These are phyloP conservation scores for Urochloa ruziziensis DNA, from an alignment of 176 grass and related monocot genomes.

Conservation along the genomic window DNA sequence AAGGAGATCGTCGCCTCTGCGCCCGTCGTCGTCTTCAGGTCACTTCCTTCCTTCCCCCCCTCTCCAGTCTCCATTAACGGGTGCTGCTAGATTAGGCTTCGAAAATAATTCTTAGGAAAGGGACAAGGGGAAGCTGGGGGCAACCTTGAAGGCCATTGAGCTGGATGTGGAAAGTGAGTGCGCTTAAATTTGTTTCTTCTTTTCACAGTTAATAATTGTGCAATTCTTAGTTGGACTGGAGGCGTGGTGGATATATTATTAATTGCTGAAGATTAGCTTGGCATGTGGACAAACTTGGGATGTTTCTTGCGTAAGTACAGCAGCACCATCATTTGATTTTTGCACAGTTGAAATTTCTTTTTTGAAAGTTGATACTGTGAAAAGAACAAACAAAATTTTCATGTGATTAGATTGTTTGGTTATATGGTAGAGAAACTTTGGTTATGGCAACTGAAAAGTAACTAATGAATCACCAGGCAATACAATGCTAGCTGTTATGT, in stretches of 20 bases:
- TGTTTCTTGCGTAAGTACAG: not conserved
- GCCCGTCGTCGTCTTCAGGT: slow-evolving; percentile 84
- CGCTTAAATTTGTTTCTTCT: not conserved
- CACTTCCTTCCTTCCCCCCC: not conserved
- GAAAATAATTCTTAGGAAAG: not conserved
- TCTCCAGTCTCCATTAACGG: not conserved
- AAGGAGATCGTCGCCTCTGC: slow-evolving; percentile 73
- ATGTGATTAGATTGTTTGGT: not conserved
- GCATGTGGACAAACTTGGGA: not conserved
- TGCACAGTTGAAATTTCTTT: not conserved
- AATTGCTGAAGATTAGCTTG: too few relatives aligned
- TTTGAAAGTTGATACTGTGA: not conserved
- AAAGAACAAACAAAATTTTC: too few relatives aligned
- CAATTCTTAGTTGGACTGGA: not conserved
- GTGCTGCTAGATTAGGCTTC: not conserved
- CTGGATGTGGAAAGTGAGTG: slow-evolving; percentile 71
- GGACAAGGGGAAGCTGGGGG: slow-evolving; percentile 43
- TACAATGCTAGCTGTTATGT: not conserved
- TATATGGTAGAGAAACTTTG: not conserved
- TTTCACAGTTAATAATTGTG: not conserved
- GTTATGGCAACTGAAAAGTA: not conserved
- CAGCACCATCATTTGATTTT: not conserved
- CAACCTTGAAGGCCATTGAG: slow-evolving; percentile 62
- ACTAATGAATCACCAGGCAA: not conserved
- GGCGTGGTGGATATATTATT: not conserved